Evolutionary conservation across 352 stramenopile species (phyloP), one percentile per base, ranked within the genome.

Genomic region (Globisporangium camurandrum): DNA sequence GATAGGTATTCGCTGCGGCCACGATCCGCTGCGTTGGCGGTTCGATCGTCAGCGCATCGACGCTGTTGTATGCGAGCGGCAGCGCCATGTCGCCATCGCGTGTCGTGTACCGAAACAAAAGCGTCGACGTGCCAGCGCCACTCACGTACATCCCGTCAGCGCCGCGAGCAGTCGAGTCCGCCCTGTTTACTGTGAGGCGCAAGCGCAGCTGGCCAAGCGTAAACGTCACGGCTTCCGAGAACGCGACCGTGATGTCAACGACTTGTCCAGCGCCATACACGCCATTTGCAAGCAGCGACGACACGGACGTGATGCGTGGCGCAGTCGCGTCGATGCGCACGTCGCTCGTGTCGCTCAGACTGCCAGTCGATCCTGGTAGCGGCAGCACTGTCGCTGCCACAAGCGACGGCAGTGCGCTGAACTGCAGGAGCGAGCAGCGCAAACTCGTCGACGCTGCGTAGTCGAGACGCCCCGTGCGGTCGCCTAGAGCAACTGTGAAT

Each of bases 191-290:
- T 0, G 69, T 62, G 8, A 90, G 66, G 23, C 59, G 54, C 14
- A 88, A 52, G 4, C 56, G 67, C 5, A 62, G 68, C 38, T 31
- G 38, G 36, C 51, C 42, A n/a, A 46, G 34, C 5, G 55, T 27
- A 8, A 83, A 46, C 0, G 69, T 24, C 19, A 87, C 66, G 2
- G 61, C 42, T 52, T 80, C 64, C 0, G 75, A 84, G 54, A 93
- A 93, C 1, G 63, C 64, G 23, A 88, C 53, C 0, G 46, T 26
- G 2, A 93, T 56, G 23, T 75, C 57, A 17, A 93, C 62, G 3
- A 68, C 31, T 33, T 93, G 71, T 0, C 78, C 72, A 19, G 65
- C 73, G 17, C 73, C 75, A 26, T 86, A 90, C 7, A 87, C 54
- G 0, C 67, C 71, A 23, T 84, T 85, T 3, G 46, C 8, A 2